Evolutionary conservation across 2,329 filamentous ascomycete species (phyloP).

Genomic region (Dothideomycetes sp.): DNA sequence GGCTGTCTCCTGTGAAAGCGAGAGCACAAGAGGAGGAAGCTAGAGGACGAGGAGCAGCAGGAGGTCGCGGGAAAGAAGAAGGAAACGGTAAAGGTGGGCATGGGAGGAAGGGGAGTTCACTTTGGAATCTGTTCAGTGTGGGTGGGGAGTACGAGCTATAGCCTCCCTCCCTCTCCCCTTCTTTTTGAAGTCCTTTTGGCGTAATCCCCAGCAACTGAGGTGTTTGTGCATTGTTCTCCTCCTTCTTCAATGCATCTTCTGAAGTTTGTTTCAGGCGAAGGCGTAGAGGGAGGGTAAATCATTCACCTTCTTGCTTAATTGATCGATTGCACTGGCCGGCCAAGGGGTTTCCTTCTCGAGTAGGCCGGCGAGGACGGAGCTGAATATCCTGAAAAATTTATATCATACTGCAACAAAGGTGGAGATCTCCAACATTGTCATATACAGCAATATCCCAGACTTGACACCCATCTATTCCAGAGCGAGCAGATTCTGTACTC

Average conservation of each 20-base stretch:
- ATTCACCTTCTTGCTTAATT: not conserved
- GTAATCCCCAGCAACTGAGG: too few species aligned
- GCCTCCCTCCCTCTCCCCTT: not conserved
- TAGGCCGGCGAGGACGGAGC: too few species aligned
- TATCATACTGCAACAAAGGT: too few species aligned
- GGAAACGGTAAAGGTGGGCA: not conserved
- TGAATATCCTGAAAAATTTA: too few species aligned
- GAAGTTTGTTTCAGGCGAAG: not conserved
- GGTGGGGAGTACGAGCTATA: slow-evolving; percentile 6
- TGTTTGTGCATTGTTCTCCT: too few species aligned
- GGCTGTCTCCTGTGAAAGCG: not conserved
- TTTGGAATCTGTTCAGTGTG: slow-evolving; percentile 7
- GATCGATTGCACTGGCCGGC: too few species aligned
- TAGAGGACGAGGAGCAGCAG: not conserved
- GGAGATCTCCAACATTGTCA: too few species aligned
- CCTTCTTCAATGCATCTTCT: too few species aligned
- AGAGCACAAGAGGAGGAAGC: not conserved
- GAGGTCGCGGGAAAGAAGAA: not conserved
- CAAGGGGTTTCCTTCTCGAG: too few species aligned
- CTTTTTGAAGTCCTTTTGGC: not conserved
- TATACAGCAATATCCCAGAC: too few species aligned
- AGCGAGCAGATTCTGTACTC: not conserved
- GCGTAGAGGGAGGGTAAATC: not conserved
- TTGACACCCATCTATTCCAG: not conserved
- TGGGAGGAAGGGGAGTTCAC: not conserved